Conservation (phyloP, 441 rosid genomes). For the Adansonia grandidieri region DNA sequence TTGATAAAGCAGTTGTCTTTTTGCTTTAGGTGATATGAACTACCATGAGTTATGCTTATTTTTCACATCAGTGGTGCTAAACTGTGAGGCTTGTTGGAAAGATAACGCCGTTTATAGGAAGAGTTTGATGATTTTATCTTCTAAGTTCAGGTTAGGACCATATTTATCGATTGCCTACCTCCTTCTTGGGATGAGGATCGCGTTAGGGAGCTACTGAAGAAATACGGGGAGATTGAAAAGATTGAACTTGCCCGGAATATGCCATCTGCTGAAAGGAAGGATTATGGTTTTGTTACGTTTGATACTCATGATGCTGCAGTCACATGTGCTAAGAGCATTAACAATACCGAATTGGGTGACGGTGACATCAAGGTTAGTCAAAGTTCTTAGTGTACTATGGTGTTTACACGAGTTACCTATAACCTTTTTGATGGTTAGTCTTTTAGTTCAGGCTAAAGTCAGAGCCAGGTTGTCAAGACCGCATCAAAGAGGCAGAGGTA, state of each 20-base stretch:
- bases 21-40: neutral
- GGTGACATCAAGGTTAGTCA: constrained; percentile 74
- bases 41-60: neutral
- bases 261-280: constrained; percentile 97
- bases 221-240: constrained; percentile 80
- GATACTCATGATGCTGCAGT: constrained; percentile 94
- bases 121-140: constrained; percentile 25
- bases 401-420: constrained; percentile 4
- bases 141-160: constrained; percentile 75
- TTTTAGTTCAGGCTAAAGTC: constrained; percentile 73
- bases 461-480: constrained; percentile 97
- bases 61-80: neutral
- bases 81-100: neutral
- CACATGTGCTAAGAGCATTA: constrained; percentile 82
- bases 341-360: constrained; percentile 85
- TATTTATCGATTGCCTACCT: constrained; percentile 86
- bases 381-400: constrained; percentile 1
- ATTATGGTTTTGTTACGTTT: constrained; percentile 95
- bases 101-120: neutral
- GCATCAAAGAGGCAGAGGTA: constrained; percentile 80
- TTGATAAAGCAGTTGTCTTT: constrained; percentile 20
- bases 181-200: constrained; percentile 93
- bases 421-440: constrained; percentile 13
- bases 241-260: constrained; percentile 96
- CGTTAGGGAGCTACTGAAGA: constrained; percentile 69